phyloP scores from a whole-genome alignment of 2,329 filamentous ascomycete genomes.

The Neonectria sp. region DNA sequence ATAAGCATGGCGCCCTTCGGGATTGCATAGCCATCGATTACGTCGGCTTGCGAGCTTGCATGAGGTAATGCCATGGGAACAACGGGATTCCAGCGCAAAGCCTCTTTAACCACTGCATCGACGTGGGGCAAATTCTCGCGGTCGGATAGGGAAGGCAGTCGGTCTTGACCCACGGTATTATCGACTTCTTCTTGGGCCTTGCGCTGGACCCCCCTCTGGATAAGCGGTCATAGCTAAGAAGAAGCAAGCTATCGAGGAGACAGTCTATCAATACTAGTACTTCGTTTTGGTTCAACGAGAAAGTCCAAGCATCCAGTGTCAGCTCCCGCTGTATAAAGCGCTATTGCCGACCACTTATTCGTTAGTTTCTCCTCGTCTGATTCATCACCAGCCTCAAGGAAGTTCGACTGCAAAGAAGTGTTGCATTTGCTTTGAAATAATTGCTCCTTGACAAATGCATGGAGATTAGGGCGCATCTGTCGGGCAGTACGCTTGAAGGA shows the following conservation, averaged over 20 bases:
- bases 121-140: slow-evolving; percentile 45
- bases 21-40: slow-evolving; percentile 41
- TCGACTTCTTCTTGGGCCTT: slow-evolving; percentile 42
- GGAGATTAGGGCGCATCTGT: slow-evolving; percentile 20
- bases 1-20: slow-evolving; percentile 41
- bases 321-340: slow-evolving; percentile 38
- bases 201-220: slow-evolving; percentile 31
- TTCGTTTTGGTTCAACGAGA: not conserved
- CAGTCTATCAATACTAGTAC: slow-evolving; percentile 21
- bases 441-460: slow-evolving; percentile 35
- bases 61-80: slow-evolving; percentile 56
- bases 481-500: slow-evolving; percentile 33
- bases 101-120: slow-evolving; percentile 49
- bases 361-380: slow-evolving; percentile 27
- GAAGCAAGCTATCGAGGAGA: slow-evolving; percentile 35
- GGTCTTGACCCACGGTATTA: slow-evolving; percentile 42
- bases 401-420: slow-evolving; percentile 24
- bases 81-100: slow-evolving; percentile 47
- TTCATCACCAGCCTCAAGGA: slow-evolving; percentile 27
- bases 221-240: slow-evolving; percentile 35
- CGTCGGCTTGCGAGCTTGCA: slow-evolving; percentile 50
- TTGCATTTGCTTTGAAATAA: slow-evolving; percentile 20
- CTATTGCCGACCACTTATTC: slow-evolving; percentile 39
- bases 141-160: slow-evolving; percentile 44
- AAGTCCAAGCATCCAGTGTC: slow-evolving; percentile 31